Conservation (phyloP, 2,329 filamentous ascomycete species). For the Setomelanomma holmii region DNA sequence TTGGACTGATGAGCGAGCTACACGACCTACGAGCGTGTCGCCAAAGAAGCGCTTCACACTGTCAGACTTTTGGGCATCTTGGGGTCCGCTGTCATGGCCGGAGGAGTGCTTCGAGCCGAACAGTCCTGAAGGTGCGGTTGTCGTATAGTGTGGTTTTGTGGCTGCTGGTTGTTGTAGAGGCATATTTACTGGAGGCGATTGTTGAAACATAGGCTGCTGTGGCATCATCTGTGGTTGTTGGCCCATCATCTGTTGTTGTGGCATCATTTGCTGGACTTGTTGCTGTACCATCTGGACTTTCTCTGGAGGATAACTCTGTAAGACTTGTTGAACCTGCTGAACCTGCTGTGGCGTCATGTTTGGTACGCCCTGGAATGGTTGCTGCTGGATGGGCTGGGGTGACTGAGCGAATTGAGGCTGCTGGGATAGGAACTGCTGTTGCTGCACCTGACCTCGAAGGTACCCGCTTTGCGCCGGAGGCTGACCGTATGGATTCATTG, state of each 20-base stretch:
- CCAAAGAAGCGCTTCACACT: conserved; percentile 45
- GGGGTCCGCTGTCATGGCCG: conserved; percentile 26
- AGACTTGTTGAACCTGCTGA: conserved; percentile 38
- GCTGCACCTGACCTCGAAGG: conserved; percentile 21
- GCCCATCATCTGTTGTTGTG: conserved; percentile 13
- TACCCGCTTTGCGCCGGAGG: conserved; percentile 18
- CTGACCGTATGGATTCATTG: conserved; percentile 18
- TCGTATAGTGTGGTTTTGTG: conserved; percentile 29
- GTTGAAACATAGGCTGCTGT: conserved; percentile 14
- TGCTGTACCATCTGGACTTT: conserved; percentile 41
- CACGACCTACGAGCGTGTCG: conserved; percentile 46
- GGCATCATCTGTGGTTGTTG: conserved; percentile 11
- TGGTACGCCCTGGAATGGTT: conserved; percentile 26
- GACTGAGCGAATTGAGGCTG: conserved; percentile 15
- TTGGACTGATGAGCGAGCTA: conserved; percentile 44
- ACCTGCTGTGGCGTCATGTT: conserved; percentile 37
- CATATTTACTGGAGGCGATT: conserved; percentile 8
- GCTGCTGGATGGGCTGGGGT: conserved; percentile 18
- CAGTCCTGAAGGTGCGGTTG: conserved; percentile 33
- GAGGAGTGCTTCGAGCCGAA: conserved; percentile 30
- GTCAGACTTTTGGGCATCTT: conserved; percentile 39
- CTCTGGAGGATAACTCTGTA: conserved; percentile 40
- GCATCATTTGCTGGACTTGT: conserved; percentile 31
- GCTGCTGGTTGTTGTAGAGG: conserved; percentile 19
- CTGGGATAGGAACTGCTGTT: conserved; percentile 14